Evolutionary conservation across 805 yeast genomes (phyloP), one percentile per base, ranked within the genome.

Genomic region (Komagataella populi): DNA sequence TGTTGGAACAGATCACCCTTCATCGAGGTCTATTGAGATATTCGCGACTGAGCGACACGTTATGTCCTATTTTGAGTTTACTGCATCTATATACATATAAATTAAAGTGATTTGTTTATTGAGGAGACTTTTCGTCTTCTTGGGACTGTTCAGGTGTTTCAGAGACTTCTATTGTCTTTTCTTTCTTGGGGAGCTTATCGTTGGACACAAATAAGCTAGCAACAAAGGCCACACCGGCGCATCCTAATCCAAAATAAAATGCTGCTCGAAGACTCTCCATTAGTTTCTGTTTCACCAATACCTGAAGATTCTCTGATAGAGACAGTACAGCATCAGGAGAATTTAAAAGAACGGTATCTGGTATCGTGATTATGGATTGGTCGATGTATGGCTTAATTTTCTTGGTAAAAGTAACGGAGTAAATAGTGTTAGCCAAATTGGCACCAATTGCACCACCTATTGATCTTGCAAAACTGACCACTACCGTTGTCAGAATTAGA

Each of bases 381-480:
- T n/a, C 24, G 10, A 10, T 6, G 39, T 30, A 47, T 23, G 36
- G 36, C 39, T n/a, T 20, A 8, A 66, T 17, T n/a, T 55, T 54
- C 10, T 54, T 51, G 55, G 54, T 63, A 52, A 66, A 56, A 5
- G 64, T 57, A 2, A 61, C 51, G 6, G 68, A 60, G 56, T 70
- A 72, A 6, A 70, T 68, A n/a, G 70, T 64, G 53, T 73, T 75
- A 3, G 72, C 68, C 17, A 74, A 60, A 44, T 64, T 67, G 3
- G 73, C 65, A 23, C 74, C 70, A 24, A 78, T 44, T 1, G 80
- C 67, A 47, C 76, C 73, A 18, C 76, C 76, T 16, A 77, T 54
- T 1, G 73, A 60, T 55, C 82, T 70, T 14, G 61, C 59, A 57
- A 74, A 75, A 54, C 70, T 68, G 52, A 74, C 51, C 49, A 70